A percentile compares a stretch with the other conserved stretches of the same genome.
These are phyloP conservation scores for Plectosphaerella cucumerina DNA, from an alignment of 2,329 filamentous ascomycete genomes.

Conservation along the genomic window DNA sequence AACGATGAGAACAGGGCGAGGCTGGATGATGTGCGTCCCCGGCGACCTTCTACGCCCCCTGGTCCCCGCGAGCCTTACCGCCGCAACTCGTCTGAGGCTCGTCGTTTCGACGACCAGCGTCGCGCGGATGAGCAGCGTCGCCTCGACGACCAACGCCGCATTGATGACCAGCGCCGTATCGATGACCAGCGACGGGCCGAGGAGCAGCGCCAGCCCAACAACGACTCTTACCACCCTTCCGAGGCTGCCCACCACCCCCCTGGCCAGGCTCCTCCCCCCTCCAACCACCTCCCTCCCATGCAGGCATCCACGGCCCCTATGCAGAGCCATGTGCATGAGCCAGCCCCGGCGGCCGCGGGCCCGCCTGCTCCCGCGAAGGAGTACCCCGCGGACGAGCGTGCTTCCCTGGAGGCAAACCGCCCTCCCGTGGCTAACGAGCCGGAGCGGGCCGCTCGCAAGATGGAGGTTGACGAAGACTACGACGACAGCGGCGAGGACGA, in stretches of 20 bases:
- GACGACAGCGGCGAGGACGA: conserved; percentile 92
- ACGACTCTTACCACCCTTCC: conserved; percentile 83
- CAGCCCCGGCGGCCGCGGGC: conserved; percentile 26
- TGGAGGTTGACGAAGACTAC: conserved; percentile 97
- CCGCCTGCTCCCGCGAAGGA: conserved; percentile 44
- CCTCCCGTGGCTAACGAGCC: conserved; percentile 64
- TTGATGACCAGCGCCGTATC: conserved; percentile 49
- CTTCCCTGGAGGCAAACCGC: conserved; percentile 42
- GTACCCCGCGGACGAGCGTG: conserved; percentile 54
- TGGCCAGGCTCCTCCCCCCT: conserved; percentile 48
- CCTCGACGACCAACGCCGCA: conserved; percentile 55
- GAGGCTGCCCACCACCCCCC: conserved; percentile 85
- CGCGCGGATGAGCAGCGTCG: conserved; percentile 53
- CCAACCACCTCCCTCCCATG: conserved; percentile 60
- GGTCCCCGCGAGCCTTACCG: conserved; percentile 60
- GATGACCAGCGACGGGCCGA: conserved; percentile 51
- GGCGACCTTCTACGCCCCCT: conserved; percentile 68
- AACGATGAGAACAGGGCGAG: conserved; percentile 85
- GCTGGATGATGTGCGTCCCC: conserved; percentile 77
- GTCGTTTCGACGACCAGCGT: conserved; percentile 61
- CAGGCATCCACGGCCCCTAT: conserved; percentile 55
- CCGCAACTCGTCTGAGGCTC: conserved; percentile 71
- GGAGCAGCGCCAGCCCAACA: conserved; percentile 60
- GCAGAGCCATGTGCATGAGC: conserved; percentile 49
- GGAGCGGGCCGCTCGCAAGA: conserved; percentile 78